A percentile compares a stretch with the other conserved stretches of the same genome.
Evolutionary conservation across 805 yeast genomes (phyloP).

Genomic region (Martiniozyma abietophila): DNA sequence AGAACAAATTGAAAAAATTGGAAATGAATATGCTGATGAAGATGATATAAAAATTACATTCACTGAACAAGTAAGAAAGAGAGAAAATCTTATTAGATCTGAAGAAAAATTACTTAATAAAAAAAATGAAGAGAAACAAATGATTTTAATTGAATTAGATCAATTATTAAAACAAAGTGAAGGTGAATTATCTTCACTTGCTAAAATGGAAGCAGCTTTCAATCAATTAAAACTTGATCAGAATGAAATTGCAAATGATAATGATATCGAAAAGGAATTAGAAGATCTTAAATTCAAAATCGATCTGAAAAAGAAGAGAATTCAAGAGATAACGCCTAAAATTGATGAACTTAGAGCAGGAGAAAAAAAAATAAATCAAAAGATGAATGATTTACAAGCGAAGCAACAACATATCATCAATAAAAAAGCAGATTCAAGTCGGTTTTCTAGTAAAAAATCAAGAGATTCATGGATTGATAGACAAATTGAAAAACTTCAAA

Average conservation of each 20-base stretch:
- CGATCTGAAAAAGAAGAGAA: neutral
- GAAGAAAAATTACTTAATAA: constrained; percentile 37
- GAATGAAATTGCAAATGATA: constrained; percentile 28
- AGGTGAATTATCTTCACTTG: constrained; percentile 33
- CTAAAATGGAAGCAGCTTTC: constrained; percentile 35
- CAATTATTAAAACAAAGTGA: constrained; percentile 31
- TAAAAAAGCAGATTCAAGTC: constrained; percentile 61
- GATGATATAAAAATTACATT: constrained; percentile 45
- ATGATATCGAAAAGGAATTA: constrained; percentile 12
- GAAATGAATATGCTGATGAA: constrained; percentile 42
- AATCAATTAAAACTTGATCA: constrained; percentile 34
- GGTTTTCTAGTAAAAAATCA: constrained; percentile 45
- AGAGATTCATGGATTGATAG: constrained; percentile 58
- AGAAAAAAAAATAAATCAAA: constrained; percentile 14
- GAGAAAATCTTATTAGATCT: constrained; percentile 44
- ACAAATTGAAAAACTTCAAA: constrained; percentile 32
- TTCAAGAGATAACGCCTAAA: constrained; percentile 25
- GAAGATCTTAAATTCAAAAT: neutral
- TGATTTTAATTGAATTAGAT: constrained; percentile 44
- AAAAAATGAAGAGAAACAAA: constrained; percentile 38
- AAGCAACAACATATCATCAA: constrained; percentile 53
- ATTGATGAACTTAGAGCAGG: constrained; percentile 18
- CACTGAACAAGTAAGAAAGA: constrained; percentile 46
- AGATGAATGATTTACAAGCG: constrained; percentile 31
- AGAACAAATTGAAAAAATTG: constrained; percentile 51